These are phyloP conservation scores for Entoloma clypeatum DNA, from an alignment of 1,284 basidiomycete species.

Conservation along the genomic window DNA sequence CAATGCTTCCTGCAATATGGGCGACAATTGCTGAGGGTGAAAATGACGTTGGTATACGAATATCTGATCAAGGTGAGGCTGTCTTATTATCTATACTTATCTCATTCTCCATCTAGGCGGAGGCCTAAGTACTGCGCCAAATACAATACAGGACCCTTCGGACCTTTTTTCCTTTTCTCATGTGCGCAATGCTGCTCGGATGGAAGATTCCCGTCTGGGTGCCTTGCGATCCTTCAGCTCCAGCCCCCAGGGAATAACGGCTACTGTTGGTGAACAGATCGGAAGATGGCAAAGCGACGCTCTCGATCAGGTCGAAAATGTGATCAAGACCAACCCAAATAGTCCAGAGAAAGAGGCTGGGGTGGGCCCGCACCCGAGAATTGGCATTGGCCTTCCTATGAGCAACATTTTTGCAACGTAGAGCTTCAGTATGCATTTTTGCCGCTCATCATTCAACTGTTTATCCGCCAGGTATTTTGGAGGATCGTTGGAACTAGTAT, in stretches of 20 bases:
- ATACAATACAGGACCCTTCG: slow-evolving; percentile 54
- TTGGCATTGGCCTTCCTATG: slow-evolving; percentile 82
- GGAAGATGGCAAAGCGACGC: slow-evolving; percentile 37
- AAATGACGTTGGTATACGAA: slow-evolving; percentile 71
- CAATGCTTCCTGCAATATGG: slow-evolving; percentile 51
- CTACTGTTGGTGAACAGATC: slow-evolving; percentile 75
- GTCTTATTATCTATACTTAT: background rate
- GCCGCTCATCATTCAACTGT: background rate
- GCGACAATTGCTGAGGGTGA: slow-evolving; percentile 73
- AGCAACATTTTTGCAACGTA: slow-evolving; percentile 82
- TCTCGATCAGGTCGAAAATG: slow-evolving; percentile 8
- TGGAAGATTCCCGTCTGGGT: slow-evolving; percentile 66
- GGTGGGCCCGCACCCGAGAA: slow-evolving; percentile 53
- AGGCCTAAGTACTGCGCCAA: slow-evolving; percentile 50
- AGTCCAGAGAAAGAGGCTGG: slow-evolving; percentile 44
- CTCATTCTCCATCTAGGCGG: slow-evolving; percentile 48
- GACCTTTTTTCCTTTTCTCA: slow-evolving; percentile 85
- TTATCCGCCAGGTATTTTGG: slow-evolving; percentile 64
- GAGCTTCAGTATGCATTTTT: slow-evolving; percentile 23
- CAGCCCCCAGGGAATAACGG: slow-evolving; percentile 60
- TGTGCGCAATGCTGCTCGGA: slow-evolving; percentile 63
- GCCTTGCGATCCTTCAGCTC: slow-evolving; percentile 64
- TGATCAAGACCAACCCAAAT: slow-evolving; percentile 20
- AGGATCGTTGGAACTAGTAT: slow-evolving; percentile 76
- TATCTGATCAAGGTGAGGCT: slow-evolving; percentile 77